A percentile compares a stretch with the other conserved stretches of the same genome.
Conservation (phyloP, 257 asterid genomes). For the Solanum dulcamara region DNA sequence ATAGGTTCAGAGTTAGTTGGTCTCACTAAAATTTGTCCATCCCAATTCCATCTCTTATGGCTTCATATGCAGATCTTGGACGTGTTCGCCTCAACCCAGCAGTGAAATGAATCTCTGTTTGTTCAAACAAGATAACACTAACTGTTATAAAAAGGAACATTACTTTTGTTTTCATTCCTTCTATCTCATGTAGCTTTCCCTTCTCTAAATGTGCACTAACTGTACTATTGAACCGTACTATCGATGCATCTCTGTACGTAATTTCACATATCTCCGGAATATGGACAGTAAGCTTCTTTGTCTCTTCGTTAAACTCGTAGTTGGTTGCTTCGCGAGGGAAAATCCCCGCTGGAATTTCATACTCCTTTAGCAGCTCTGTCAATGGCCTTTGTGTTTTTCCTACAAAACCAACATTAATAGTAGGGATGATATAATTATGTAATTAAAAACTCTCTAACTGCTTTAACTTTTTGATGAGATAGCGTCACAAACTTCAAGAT, state of each 20-base stretch:
- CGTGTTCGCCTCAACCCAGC: constrained; percentile 84
- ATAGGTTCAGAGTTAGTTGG: background rate
- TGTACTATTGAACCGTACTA: constrained; percentile 34
- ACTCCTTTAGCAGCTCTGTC: constrained; percentile 55
- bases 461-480: background rate
- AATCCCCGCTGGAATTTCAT: constrained; percentile 58
- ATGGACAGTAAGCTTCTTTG: constrained; percentile 42
- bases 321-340: constrained; percentile 72
- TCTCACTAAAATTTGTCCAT: constrained; percentile 46
- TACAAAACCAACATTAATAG: constrained; percentile 7
- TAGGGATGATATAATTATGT: background rate
- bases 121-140: constrained; percentile 53
- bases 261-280: constrained; percentile 58
- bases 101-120: constrained; percentile 53
- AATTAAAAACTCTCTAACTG: background rate
- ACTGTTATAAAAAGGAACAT: constrained; percentile 56
- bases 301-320: constrained; percentile 73
- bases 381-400: constrained; percentile 71
- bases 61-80: constrained; percentile 70
- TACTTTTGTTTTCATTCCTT: constrained; percentile 79
- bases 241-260: constrained; percentile 56
- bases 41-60: constrained; percentile 45
- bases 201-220: constrained; percentile 60
- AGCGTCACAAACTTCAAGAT: background rate
- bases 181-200: constrained; percentile 58